Evolutionary conservation across 2,329 filamentous ascomycete species (phyloP), one percentile per base, ranked within the genome.

Genomic region (Pseudofabraea citricarpa): DNA sequence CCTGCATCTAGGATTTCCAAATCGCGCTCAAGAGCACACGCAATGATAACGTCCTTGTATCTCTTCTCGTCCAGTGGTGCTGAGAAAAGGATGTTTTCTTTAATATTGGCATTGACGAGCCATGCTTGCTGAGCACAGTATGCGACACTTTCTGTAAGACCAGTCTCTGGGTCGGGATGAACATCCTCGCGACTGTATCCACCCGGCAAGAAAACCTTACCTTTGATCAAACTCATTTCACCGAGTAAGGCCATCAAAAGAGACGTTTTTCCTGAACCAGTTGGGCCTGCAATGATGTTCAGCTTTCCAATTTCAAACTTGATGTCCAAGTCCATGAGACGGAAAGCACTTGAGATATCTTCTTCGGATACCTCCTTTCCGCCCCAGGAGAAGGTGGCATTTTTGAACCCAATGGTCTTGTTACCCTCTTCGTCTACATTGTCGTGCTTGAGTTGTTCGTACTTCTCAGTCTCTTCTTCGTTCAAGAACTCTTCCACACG

Each of bases 81-180:
- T 6, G 90, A 83, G 58, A 98, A 98, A 1, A 95, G 66, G 52
- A 98, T 98, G 63, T 98, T 98, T 50, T 96, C 88, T 62, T 87
- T 90, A 65, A 98, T 94, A 16, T 86, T 94, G 35, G 86, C 91
- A 57, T 98, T 98, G 46, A 97, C 87, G 23, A 98, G 75, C 93
- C 93, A 98, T 7, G 93, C 89, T 63, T 95, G 87, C 63, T 98
- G 93, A 15, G 93, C 91, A 62, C 94, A 95, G 62, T 97, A 98
- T 13, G 93, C 93, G 47, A 96, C 83, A 47, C 87, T 95, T 60
- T 98, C 90, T 5, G 87, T 89, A 29, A 97, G 75, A 2, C 85
- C 86, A 19, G 91, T 96, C 46, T 86, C 83, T 2, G 89, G 85
- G 61, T 97, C 85, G 6, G 82, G 74, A 12, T 75, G 84, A 22